Percentiles rank a stretch among this genome's conserved stretches.
phyloP scores from a whole-genome alignment of 2,329 filamentous ascomycete genomes.

The Xylariaceae sp. region DNA sequence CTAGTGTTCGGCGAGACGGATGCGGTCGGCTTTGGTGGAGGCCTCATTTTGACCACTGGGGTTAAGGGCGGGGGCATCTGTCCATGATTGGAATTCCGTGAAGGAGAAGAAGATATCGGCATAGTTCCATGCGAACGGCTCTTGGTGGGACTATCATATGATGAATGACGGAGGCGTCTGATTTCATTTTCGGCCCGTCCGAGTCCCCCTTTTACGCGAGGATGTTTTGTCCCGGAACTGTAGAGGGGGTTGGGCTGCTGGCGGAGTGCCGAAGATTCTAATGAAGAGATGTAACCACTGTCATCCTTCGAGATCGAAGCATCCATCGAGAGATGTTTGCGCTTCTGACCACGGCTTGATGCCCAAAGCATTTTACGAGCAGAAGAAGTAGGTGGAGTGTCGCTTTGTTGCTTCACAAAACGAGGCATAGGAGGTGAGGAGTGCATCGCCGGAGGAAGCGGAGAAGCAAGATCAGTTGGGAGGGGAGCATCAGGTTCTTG shows the following conservation, averaged over 20 bases:
- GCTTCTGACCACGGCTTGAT: conserved; percentile 73
- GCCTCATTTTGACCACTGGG: conserved; percentile 78
- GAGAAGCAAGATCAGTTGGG: conserved; percentile 70
- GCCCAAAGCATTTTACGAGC: conserved; percentile 69
- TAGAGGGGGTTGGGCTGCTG: conserved; percentile 69
- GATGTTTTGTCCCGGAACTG: conserved; percentile 81
- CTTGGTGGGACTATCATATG: conserved; percentile 89
- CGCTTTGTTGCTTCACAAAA: conserved; percentile 64
- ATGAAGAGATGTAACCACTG: conserved; percentile 95
- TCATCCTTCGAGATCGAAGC: conserved; percentile 57
- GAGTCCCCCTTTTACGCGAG: conserved; percentile 82
- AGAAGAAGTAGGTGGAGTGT: conserved; percentile 82
- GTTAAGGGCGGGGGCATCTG: conserved; percentile 56
- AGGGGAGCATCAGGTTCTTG: conserved; percentile 48
- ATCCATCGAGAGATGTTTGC: conserved; percentile 79
- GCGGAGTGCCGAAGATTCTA: conserved; percentile 87
- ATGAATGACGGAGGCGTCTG: conserved; percentile 88
- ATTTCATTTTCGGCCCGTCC: conserved; percentile 96
- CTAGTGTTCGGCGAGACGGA: conserved; percentile 95
- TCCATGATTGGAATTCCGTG: conserved; percentile 61
- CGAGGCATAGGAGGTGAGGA: conserved; percentile 87
- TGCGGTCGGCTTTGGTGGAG: conserved; percentile 63
- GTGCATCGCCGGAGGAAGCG: conserved; percentile 73
- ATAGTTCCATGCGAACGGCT: conserved; percentile 60
- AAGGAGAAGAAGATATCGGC: conserved; percentile 71